Base-by-base conservation (phyloP, 2,329 filamentous ascomycete species). In the Diaporthe citriasiana region DNA sequence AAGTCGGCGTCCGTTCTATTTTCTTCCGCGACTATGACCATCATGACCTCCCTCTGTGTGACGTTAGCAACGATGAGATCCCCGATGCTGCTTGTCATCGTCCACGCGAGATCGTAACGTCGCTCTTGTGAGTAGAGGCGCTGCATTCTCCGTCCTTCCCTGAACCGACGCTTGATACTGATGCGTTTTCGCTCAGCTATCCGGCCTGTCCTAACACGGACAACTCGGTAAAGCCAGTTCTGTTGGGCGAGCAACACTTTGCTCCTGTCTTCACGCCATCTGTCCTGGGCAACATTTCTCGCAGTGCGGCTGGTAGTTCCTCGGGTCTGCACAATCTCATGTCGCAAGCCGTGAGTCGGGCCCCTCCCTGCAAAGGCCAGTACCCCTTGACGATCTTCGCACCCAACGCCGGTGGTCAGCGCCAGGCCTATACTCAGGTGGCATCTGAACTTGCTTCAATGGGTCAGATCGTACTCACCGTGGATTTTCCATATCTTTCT, bases 381-480 rank as follows among this genome's bases (percentile, higher is more conserved):
- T 72, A 53, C 45, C 53, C 72, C 38, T 4, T 75, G 60, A 17
- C 51, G 13, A 38, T 75, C 22, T 55, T 75, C 51, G 70, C 53
- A 42, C 74, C 74, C 33, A 45, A 69, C 17, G 60, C 30, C 4
- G 68, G 72, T 38, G 69, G 68, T 56, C 74, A 75, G 60, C 71
- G 72, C 38, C 74, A 74, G 72, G 53, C 68, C 10, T 75, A 75
- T 25, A 72, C 74, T 8, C 74, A 75, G 68, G 27, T 30, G 17
- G 74, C 74, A 42, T 55, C 68, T 56, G 72, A 75, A 15, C 66
- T 70, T 69, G 74, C 74, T 35, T 68, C 68, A 22, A 19, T 27
- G 27, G 65, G 69, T 30, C 27, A 68, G 13, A 40, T 75, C 15
- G 74, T 70, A 10, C 40, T 74, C 22, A 69, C 74, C 22, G 69